These are phyloP conservation scores for Verticillium longisporum DNA, from an alignment of 2,329 filamentous ascomycete species.

Conservation along the genomic window DNA sequence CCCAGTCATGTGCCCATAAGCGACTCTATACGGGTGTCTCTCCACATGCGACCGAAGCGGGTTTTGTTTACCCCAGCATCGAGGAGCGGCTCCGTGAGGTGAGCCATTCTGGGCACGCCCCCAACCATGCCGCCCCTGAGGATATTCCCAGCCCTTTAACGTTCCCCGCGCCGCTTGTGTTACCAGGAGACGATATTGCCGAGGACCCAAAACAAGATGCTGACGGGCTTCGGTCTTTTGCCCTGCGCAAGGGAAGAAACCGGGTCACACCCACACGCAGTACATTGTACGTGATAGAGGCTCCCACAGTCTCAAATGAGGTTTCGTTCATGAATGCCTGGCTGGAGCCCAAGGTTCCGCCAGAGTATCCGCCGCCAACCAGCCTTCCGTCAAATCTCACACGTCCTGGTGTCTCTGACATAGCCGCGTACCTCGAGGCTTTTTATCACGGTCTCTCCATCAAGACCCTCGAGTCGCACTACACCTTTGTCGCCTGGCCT, in stretches of 20 bases:
- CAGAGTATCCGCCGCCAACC: conserved; percentile 7
- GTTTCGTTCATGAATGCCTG: conserved; percentile 33
- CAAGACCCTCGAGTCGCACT: conserved; percentile 27
- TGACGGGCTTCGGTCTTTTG: conserved; percentile 48
- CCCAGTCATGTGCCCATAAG: background rate
- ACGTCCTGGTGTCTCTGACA: conserved; percentile 19
- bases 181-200: conserved; percentile 53
- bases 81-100: background rate
- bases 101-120: background rate
- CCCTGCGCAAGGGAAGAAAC: conserved; percentile 37
- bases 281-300: conserved; percentile 46
- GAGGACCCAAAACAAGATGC: conserved; percentile 41
- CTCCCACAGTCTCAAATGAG: conserved; percentile 30
- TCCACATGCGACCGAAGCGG: background rate
- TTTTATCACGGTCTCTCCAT: conserved; percentile 50
- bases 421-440: conserved; percentile 29
- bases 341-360: conserved; percentile 21
- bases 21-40: background rate
- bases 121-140: conserved; percentile 19
- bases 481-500: conserved; percentile 45
- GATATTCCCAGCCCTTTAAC: conserved; percentile 20
- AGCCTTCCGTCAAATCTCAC: background rate
- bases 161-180: conserved; percentile 52
- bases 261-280: conserved; percentile 34
- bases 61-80: background rate